Conservation (phyloP, 2,329 filamentous ascomycete genomes). For the Rutstroemia sp. region DNA sequence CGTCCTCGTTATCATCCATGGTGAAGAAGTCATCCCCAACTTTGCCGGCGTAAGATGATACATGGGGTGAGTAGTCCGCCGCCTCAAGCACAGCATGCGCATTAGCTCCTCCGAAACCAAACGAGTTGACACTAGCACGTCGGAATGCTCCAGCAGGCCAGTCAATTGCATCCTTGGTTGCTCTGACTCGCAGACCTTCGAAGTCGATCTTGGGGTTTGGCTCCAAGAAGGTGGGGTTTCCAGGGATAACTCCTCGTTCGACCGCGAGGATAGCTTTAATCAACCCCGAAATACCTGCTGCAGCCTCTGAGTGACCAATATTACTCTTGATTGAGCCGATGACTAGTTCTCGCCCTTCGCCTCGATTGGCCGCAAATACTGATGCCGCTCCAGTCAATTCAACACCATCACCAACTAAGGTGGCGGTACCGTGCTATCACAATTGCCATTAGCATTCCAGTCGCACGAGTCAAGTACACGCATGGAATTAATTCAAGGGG, state of each 20-base stretch:
- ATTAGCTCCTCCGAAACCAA: slow-evolving; percentile 23
- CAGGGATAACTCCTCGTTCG: slow-evolving; percentile 34
- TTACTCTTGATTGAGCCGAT: slow-evolving; percentile 9
- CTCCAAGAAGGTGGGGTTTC: slow-evolving; percentile 34
- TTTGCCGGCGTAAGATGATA: neutral
- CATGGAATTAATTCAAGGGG: neutral
- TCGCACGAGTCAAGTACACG: neutral
- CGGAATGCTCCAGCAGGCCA: slow-evolving; percentile 31
- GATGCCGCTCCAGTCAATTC: neutral
- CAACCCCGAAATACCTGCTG: slow-evolving; percentile 30
- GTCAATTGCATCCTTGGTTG: slow-evolving; percentile 1
- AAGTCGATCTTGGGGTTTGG: slow-evolving; percentile 26
- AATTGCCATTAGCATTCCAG: neutral
- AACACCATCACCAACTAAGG: neutral
- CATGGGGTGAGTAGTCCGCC: neutral
- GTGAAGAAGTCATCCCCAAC: neutral
- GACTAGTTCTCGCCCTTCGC: neutral
- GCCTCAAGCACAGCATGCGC: slow-evolving; percentile 22
- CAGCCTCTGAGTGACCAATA: slow-evolving; percentile 29
- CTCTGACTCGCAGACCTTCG: slow-evolving; percentile 29
- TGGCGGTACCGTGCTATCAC: neutral
- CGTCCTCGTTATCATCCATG: slow-evolving; percentile 1
- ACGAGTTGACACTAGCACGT: slow-evolving; percentile 35
- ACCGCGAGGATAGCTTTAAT: slow-evolving; percentile 35
- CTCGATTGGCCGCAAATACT: neutral